Evolutionary conservation across 768 basidiomycete species (phyloP).

Genomic region (Hirschioporus abietinus): DNA sequence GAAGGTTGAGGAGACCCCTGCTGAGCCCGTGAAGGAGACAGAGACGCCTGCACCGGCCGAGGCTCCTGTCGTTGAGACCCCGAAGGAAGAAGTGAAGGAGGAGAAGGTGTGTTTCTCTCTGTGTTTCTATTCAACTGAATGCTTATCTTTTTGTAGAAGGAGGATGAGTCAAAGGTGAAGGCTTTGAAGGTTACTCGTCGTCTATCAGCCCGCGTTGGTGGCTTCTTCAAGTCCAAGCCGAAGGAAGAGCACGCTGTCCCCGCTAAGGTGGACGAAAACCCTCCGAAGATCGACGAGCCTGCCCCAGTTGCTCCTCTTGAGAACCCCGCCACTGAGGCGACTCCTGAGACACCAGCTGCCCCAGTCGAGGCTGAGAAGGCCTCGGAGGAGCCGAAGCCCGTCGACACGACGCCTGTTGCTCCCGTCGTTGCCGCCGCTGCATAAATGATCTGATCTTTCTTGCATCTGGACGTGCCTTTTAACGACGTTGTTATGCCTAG

Average conservation of each 20-base stretch:
- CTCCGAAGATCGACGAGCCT: slow-evolving; percentile 84
- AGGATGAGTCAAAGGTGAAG: slow-evolving; percentile 36
- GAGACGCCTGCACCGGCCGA: slow-evolving; percentile 36
- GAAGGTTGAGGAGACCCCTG: slow-evolving; percentile 25
- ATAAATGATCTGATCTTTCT: slow-evolving; percentile 36
- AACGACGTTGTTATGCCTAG: background rate
- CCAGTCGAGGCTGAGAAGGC: slow-evolving; percentile 30
- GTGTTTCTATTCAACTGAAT: slow-evolving; percentile 1
- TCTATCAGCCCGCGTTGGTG: slow-evolving; percentile 75
- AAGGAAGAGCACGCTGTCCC: slow-evolving; percentile 60
- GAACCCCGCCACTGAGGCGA: slow-evolving; percentile 56
- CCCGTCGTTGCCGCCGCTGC: slow-evolving; percentile 77
- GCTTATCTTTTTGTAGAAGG: slow-evolving; percentile 13
- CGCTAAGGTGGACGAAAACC: slow-evolving; percentile 84
- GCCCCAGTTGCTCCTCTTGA: slow-evolving; percentile 79
- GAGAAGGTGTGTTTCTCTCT: slow-evolving; percentile 41
- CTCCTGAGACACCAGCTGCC: slow-evolving; percentile 27
- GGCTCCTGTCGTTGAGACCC: slow-evolving; percentile 37
- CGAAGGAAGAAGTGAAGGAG: slow-evolving; percentile 31
- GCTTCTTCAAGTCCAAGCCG: slow-evolving; percentile 75
- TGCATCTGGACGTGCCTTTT: background rate
- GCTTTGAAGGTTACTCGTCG: slow-evolving; percentile 69
- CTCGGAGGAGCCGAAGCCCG: slow-evolving; percentile 32
- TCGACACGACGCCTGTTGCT: slow-evolving; percentile 44
- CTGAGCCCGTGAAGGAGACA: slow-evolving; percentile 70